A percentile compares a stretch with the other conserved stretches of the same genome.
phyloP scores from a whole-genome alignment of 108 stramenopile genomes.

The Hondaea fermentalgiana region DNA sequence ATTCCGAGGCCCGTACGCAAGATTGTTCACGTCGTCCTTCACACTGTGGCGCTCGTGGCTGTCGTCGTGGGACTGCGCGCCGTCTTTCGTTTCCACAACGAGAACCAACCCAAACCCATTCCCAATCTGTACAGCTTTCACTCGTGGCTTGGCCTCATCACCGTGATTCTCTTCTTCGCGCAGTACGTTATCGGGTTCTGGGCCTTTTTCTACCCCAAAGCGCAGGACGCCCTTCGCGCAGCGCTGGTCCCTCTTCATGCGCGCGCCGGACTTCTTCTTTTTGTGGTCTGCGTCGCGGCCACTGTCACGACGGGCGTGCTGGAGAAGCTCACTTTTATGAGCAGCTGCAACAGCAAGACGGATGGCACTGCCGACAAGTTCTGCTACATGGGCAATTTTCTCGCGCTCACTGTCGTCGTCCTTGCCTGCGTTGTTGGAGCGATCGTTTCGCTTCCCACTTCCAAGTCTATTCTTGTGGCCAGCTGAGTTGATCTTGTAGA shows the following conservation, averaged over 20 bases:
- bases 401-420: background rate
- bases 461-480: background rate
- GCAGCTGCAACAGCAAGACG: background rate
- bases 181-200: background rate
- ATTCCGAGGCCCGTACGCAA: background rate
- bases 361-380: background rate
- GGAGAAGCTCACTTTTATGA: background rate
- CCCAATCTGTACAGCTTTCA: slow-evolving; percentile 7
- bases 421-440: background rate
- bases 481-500: background rate
- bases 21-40: background rate
- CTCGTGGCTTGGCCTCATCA: background rate
- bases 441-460: background rate
- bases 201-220: background rate
- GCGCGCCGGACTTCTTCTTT: background rate
- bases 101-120: background rate
- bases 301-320: background rate
- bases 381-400: slow-evolving; percentile 12
- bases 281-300: background rate
- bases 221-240: background rate
- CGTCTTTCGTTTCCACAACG: slow-evolving; percentile 11
- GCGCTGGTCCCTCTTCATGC: background rate
- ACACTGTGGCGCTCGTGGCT: background rate
- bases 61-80: background rate
- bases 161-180: background rate